These are phyloP conservation scores for Aspergillus carbonarius DNA, from an alignment of 2,329 filamentous ascomycete genomes.

Conservation along the genomic window DNA sequence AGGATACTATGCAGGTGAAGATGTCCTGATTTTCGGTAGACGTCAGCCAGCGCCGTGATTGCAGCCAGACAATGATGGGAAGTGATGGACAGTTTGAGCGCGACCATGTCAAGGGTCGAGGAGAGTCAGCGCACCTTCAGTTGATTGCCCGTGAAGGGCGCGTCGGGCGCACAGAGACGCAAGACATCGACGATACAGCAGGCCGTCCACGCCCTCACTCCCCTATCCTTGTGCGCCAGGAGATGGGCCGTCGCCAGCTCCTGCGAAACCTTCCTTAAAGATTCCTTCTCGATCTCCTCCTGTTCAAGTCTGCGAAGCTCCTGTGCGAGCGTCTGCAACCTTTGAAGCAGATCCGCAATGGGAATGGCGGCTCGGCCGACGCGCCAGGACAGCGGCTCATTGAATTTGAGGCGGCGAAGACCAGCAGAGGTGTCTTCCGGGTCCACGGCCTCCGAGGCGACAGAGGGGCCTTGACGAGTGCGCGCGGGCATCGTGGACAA, in stretches of 20 bases:
- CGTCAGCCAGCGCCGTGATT: conserved; percentile 15
- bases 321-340: conserved; percentile 75
- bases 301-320: conserved; percentile 86
- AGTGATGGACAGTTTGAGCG: not conserved
- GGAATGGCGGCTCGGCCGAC: conserved; percentile 80
- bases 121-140: conserved; percentile 66
- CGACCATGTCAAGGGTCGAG: not conserved
- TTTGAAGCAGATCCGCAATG: conserved; percentile 75
- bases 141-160: conserved; percentile 86
- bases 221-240: conserved; percentile 86
- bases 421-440: conserved; percentile 33
- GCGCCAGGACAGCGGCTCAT: conserved; percentile 85
- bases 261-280: conserved; percentile 78
- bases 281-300: conserved; percentile 78
- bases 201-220: conserved; percentile 83
- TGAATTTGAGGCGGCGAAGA: conserved; percentile 65
- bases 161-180: conserved; percentile 88
- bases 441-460: conserved; percentile 32
- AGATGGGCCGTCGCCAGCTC: conserved; percentile 81
- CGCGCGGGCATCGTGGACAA: conserved; percentile 43
- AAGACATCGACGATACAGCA: conserved; percentile 92
- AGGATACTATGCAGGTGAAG: conserved; percentile 82
- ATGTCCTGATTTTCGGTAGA: conserved; percentile 66
- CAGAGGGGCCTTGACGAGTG: conserved; percentile 39
- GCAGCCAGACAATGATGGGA: not conserved